Base-by-base conservation (phyloP, 1,284 basidiomycete genomes). In the Ustilago hordei region DNA sequence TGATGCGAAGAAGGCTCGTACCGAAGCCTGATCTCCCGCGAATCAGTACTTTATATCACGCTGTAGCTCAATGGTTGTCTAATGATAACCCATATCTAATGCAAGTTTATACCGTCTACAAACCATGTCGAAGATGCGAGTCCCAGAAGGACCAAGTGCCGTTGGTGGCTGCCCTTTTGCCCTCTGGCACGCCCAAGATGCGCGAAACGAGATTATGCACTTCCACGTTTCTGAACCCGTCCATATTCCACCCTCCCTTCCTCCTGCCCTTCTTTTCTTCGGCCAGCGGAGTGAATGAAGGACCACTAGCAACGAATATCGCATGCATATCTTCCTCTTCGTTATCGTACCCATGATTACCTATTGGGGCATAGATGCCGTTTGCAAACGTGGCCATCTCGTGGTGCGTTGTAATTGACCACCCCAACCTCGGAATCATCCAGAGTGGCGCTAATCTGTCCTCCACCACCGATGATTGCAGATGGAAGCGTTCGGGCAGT, bases 301-400 rank as follows among this genome's bases (percentile, higher is more conserved):
- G 94, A 1, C 94, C 94, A 81, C 93, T 92, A 2, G 93, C 93
- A 70, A 95, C 91, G 86, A 96, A 95, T 85, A 94, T 92, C 0
- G 94, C 94, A 63, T 91, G 91, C 95, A 96, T 96, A 4, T 92
- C 89, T 9, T 88, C 82, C 45, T 91, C 89, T 15, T 89, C 85
- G 76, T 94, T 94, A 83, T 95, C 93, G 83, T 94, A 94, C 11
- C 92, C 93, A 75, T 95, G 93, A 72, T 91, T 93, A 90, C 83
- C 79, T 38, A 61, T 57, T 1, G 75, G 75, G 0, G 88, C 87
- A 71, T 91, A 88, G 23, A 82, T 88, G 1, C 93, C 92, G 80
- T 91, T n/a, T 11, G 32, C 88, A 63, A 77, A 71, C 1, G 54
- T 43, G 2, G 54, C 36, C 59, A 62, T 39, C 43, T 73, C 64